Conservation (phyloP, 2,329 filamentous ascomycete species). For the Myriosclerotinia curreyana region DNA sequence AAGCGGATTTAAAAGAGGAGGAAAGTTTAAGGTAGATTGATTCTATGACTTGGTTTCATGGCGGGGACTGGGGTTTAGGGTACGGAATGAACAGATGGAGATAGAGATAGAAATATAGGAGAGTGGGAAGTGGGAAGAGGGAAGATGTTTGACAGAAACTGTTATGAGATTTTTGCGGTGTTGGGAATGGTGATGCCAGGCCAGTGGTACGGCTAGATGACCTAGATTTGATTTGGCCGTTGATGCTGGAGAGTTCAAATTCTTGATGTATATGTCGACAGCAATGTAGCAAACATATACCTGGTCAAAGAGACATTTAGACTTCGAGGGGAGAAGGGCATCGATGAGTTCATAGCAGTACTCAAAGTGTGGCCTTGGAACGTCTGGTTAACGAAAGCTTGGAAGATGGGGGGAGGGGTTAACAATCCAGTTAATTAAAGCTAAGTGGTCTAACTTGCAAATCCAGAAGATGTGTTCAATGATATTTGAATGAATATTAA, state of each 20-base stretch:
- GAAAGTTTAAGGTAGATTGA: too few species aligned
- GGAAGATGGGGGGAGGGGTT: background rate
- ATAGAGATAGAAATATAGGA: too few species aligned
- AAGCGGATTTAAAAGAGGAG: too few species aligned
- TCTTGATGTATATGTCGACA: background rate
- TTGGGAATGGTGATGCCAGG: background rate
- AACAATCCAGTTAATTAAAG: too few species aligned
- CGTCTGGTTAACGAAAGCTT: too few species aligned
- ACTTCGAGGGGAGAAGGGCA: background rate
- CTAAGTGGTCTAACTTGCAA: background rate
- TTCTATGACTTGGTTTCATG: too few species aligned
- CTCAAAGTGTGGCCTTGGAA: background rate
- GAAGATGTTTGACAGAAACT: background rate
- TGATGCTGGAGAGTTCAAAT: background rate
- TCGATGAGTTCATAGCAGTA: background rate
- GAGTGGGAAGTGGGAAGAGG: too few species aligned
- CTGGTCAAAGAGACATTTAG: background rate
- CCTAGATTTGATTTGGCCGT: too few species aligned
- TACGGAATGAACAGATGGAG: too few species aligned
- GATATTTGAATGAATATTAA: too few species aligned
- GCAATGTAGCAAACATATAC: background rate
- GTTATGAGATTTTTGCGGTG: background rate
- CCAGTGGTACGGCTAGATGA: background rate
- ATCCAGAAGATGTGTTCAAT: background rate
- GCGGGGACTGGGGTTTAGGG: too few species aligned